Evolutionary conservation across 768 basidiomycete species (phyloP), one percentile per base, ranked within the genome.

Genomic region (Phlegmacium glaucopus): DNA sequence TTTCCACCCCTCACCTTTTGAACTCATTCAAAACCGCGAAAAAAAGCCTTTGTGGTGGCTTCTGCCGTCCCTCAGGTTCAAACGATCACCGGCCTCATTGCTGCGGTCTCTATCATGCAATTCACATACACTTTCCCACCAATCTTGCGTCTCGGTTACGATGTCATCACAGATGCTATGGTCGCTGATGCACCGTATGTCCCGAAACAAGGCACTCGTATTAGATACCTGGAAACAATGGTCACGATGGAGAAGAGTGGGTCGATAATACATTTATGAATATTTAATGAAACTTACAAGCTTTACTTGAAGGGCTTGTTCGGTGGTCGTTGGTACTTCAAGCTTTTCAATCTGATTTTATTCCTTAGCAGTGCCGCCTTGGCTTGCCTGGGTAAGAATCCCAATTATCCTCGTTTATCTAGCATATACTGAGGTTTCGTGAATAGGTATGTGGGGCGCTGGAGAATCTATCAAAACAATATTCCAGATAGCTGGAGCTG

Each of bases 21-120:
- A n/a, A n/a, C n/a, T n/a, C n/a, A n/a, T n/a, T n/a, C n/a, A n/a
- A n/a, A n/a, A n/a, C n/a, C n/a, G n/a, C n/a, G n/a, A n/a, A 44
- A 45, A n/a, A 9, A 26, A 65, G 78, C 81, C 6, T 83, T 78
- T 57, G 42, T 80, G 36, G 65, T 85, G 42, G 82, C 74, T 12
- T 76, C 80, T 11, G 78, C 82, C 1, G 71, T 83, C 30, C 83
- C 82, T 0, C 79, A 82, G 55, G 68, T 84, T n/a, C 71, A 72
- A 42, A 72, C 75, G 1, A 70, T 85, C 35, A 74, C 74, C 2
- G 70, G 74, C 4, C 67, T 83, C 13, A 68, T 83, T 39, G 82
- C 77, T 2, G 80, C 82, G 2, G 58, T 80, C 30, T 79, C 78
- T 49, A 79, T 84, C 58, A 81, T 83, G 72, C 75, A 78, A 51